Conservation (phyloP, 202 grass and related monocot species). For the Hordeum pubiflorum region DNA sequence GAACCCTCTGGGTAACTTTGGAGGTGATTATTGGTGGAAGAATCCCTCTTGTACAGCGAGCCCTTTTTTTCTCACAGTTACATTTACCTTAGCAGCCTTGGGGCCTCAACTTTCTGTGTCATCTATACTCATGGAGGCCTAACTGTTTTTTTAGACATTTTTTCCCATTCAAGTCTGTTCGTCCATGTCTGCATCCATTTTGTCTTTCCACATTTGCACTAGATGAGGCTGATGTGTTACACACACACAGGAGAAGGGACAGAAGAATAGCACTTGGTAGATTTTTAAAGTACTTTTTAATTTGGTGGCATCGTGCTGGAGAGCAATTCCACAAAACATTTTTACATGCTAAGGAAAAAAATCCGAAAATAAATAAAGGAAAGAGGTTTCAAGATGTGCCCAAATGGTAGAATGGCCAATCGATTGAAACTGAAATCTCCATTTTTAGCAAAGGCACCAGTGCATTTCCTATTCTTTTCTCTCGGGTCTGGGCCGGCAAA, state of each 20-base stretch:
- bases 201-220: not conserved
- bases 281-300: conserved; percentile 28
- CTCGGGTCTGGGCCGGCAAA: not conserved
- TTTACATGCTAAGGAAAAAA: not conserved
- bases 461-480: not conserved
- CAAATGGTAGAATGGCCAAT: not conserved
- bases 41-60: conserved; percentile 17
- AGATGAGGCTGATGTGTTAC: conserved; percentile 24
- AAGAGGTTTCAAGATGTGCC: not conserved
- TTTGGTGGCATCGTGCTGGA: conserved; percentile 28
- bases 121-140: not conserved
- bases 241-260: conserved; percentile 31
- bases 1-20: not conserved
- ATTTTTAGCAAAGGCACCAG: not conserved
- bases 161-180: not conserved
- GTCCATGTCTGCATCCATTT: not conserved
- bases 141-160: not conserved
- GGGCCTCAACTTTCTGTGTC: not conserved
- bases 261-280: conserved; percentile 6
- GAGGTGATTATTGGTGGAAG: conserved; percentile 27
- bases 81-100: not conserved
- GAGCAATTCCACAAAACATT: conserved; percentile 9
- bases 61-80: not conserved
- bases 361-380: not conserved
- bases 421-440: not conserved